Base-by-base conservation (phyloP, 2,329 filamentous ascomycete genomes). In the Zymoseptoria crescenta region DNA sequence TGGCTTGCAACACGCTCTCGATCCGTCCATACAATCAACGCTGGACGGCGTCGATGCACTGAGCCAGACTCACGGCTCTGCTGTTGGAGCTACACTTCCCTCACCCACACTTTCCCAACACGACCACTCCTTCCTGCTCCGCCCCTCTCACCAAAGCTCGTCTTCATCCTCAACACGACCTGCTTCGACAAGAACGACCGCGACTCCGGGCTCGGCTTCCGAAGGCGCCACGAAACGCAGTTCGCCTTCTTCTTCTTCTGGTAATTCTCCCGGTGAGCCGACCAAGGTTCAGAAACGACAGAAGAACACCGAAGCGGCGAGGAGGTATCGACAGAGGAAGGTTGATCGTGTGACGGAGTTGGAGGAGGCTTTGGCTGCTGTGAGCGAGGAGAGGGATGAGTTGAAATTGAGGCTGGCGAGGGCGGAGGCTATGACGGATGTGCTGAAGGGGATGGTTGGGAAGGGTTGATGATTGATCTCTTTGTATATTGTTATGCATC, bases 321-420 rank as follows among this genome's bases (percentile, higher is more conserved):
- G 85, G 62, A 85, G 86, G 62, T 89, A 88, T 69, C 83, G 87
- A 27, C 86, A 89, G 70, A 87, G 87, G 71, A 83, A 85, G 52
- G 79, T 88, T 35, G 86, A 89, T 66, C 83, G 85, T 62, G 82
- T 88, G 71, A 74, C 74, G 27, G 81, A 83, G 61, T 77, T 89
- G 30, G 86, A 89, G 71, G 72, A 74, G 8, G 80, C 82, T 20
- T 74, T 89, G 49, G 80, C 79, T 52, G 78, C 81, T 50, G 80
- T 85, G 68, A 81, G 81, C 59, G 72, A 78, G 53, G 86, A 89
- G 68, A 75, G 85, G 19, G 86, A 89, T 66, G 83, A 83, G 16
- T 71, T 88, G 65, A 81, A 80, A 57, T 74, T 88, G 56, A 79
- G 81, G 61, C 79, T 88, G 60, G 85, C 84, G 8, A 77, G 83